Conservation (phyloP, 2,329 filamentous ascomycete genomes). For the Ophiostoma pallidulum region DNA sequence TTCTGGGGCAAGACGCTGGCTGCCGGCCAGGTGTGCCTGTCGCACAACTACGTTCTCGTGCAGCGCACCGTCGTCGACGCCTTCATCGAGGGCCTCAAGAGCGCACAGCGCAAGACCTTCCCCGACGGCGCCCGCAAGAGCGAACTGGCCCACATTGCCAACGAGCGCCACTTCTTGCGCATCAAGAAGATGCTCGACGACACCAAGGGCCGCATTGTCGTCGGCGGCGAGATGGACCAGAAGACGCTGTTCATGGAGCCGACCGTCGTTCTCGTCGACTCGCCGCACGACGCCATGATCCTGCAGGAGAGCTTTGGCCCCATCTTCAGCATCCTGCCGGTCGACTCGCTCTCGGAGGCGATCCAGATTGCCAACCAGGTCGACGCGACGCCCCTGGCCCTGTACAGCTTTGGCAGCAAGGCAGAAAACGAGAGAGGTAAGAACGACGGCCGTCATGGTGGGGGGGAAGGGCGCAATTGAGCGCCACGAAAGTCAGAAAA, state of each 20-base stretch:
- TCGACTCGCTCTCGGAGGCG: conserved; percentile 73
- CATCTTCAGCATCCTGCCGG: conserved; percentile 73
- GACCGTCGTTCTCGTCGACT: conserved; percentile 78
- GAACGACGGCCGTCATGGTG: too few species aligned
- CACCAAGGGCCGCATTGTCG: conserved; percentile 70
- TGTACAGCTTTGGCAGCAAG: conserved; percentile 80
- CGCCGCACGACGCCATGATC: conserved; percentile 66
- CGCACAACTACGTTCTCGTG: conserved; percentile 84
- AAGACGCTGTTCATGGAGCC: conserved; percentile 77
- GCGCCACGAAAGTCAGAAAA: too few species aligned
- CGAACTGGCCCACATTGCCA: conserved; percentile 75
- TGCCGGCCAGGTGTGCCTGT: conserved; percentile 84
- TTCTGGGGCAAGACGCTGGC: conserved; percentile 84
- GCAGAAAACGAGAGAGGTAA: conserved; percentile 64
- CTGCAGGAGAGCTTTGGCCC: conserved; percentile 85
- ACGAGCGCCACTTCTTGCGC: conserved; percentile 66
- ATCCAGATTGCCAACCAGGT: conserved; percentile 73
- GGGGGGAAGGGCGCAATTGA: too few species aligned
- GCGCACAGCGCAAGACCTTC: conserved; percentile 66
- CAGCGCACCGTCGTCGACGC: conserved; percentile 62
- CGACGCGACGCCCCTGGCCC: conserved; percentile 70
- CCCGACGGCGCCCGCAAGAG: conserved; percentile 72
- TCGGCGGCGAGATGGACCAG: conserved; percentile 78
- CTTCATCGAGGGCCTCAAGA: conserved; percentile 67
- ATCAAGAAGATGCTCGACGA: conserved; percentile 88